phyloP scores from a whole-genome alignment of 2,329 filamentous ascomycete genomes.

The Sclerotinia minor region DNA sequence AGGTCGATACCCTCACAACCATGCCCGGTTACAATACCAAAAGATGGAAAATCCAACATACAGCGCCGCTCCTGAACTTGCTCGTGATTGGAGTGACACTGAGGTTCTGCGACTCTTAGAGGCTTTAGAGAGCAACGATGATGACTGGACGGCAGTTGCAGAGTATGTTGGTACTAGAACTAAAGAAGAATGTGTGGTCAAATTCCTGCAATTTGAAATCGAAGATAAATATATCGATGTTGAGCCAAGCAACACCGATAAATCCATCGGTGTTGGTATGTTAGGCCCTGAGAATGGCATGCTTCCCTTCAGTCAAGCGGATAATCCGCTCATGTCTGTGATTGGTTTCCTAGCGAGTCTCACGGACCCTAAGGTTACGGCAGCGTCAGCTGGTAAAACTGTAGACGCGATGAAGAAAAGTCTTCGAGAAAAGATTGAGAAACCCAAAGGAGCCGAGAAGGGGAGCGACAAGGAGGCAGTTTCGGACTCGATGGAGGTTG shows the following conservation, averaged over 20 bases:
- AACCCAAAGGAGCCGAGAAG: slow-evolving; percentile 54
- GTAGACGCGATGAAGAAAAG: slow-evolving; percentile 82
- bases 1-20: slow-evolving; percentile 76
- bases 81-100: slow-evolving; percentile 84
- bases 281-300: slow-evolving; percentile 74
- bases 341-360: slow-evolving; percentile 91
- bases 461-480: slow-evolving; percentile 55
- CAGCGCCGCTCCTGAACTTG: slow-evolving; percentile 68
- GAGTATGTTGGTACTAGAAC: slow-evolving; percentile 90
- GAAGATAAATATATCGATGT: slow-evolving; percentile 95
- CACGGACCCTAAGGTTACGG: slow-evolving; percentile 85
- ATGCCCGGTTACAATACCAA: slow-evolving; percentile 76
- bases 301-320: slow-evolving; percentile 85
- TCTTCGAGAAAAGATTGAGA: slow-evolving; percentile 76
- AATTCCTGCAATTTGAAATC: slow-evolving; percentile 94
- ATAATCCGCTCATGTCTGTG: slow-evolving; percentile 96
- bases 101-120: slow-evolving; percentile 89
- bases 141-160: slow-evolving; percentile 92
- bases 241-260: slow-evolving; percentile 54
- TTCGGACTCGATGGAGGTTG: slow-evolving; percentile 63
- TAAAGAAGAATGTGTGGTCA: slow-evolving; percentile 92
- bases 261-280: slow-evolving; percentile 61
- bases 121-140: slow-evolving; percentile 87
- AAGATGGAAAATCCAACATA: slow-evolving; percentile 89
- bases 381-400: slow-evolving; percentile 84